Base-by-base conservation (phyloP, 2,329 filamentous ascomycete genomes). In the Capronia coronata region DNA sequence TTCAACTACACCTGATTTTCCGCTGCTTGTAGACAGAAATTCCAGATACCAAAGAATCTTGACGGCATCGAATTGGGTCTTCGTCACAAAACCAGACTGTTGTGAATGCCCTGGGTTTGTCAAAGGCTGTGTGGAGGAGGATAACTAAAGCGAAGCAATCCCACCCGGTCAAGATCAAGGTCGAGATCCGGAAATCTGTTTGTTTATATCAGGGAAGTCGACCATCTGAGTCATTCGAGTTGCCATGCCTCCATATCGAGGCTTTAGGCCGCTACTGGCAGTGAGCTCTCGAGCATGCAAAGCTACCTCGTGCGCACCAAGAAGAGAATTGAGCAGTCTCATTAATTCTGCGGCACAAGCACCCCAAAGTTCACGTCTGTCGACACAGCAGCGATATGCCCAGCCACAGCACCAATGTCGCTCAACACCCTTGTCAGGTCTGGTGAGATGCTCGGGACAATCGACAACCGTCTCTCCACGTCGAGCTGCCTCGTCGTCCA, bases 311-410 rank as follows among this genome's bases (percentile, higher is more conserved):
- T 40, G 14, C 21, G 13, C 19, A 27, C 14, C 44, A 35, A 25
- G 19, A 23, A 34, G 48, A 30, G 39, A 51, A 41, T 19, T 51
- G 44, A 54, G 52, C 41, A 44, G 21, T 35, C 25, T 54, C 14
- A 25, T 37, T 41, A 46, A 22, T 13, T 30, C 48, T n/a, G 21
- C 44, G 10, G 29, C 39, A 37, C 9, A n/a, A 29, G 21, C 44
- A 8, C 35, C 39, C 29, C 9, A n/a, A 29, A 35, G 27, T 13
- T n/a, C 51, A 7, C 19, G 14, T 37, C 2, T 37, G 19, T 37
- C 34, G 19, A 37, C 14, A 9, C 5, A 16, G 9, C 30, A 34
- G 5, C 30, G 13, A 16, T 13, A 34, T 5, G 8, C 5, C 13
- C 2, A 6, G 7, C 18, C 14, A 19, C 14, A 18, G 19, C 14